Evolutionary conservation across 2,329 filamentous ascomycete species (phyloP), one percentile per base, ranked within the genome.

Genomic region (Stemphylium beticola): DNA sequence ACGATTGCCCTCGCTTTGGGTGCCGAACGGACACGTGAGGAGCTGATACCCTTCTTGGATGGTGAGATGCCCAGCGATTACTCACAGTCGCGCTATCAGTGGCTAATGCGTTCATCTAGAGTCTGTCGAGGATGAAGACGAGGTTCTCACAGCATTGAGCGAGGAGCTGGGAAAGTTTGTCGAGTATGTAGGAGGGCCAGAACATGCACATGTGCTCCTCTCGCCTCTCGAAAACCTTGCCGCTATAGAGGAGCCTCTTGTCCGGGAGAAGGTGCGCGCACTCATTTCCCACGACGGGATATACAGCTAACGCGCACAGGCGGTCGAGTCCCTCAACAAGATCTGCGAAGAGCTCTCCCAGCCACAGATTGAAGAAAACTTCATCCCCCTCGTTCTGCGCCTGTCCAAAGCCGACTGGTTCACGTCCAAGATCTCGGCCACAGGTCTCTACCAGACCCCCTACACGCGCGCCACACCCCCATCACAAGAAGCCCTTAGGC

Each of bases 341-440:
- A 98, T 99, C 77, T 98, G 95, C 85, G 87, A 88, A 74, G 87
- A 96, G 76, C 85, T 99, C 51, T 96, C 92, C 45, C 82, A 92
- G 68, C 85, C 92, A 77, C 95, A 99, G 81, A 89, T 98, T 74
- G 95, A 99, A 82, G 91, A 97, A 72, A 91, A 93, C 79, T 98
- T 98, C 81, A 93, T 99, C 67, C 95, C 95, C 59, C 88, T 99
- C 73, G 93, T 93, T 56, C 86, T 96, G 73, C 92, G 95, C 74
- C 90, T 99, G 58, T 96, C 95, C 64, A 99, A 98, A 85, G 95
- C 95, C 79, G 95, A 99, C 80, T 99, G 95, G 95, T 99, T 99
- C 79, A 99, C 95, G 53, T 98, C 95, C 63, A 99, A 98, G 81
- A 95, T 99, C 63, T 99, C 95, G 29, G 95, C 93, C 60, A 96